These are phyloP conservation scores for Quercus lobata DNA, from an alignment of 331 rosid species.

Conservation along the genomic window DNA sequence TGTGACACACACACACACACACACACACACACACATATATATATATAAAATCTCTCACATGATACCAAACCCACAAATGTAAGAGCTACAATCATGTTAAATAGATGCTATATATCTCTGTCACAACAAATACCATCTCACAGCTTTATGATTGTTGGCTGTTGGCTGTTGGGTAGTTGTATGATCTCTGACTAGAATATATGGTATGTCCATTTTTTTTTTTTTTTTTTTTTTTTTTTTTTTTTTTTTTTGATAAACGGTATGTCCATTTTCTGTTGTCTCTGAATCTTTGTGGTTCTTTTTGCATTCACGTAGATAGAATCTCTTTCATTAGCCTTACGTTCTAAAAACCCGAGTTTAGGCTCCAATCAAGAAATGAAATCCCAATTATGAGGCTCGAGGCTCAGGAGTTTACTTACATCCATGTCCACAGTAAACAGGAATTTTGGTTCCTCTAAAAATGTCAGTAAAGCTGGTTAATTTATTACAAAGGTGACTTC, in stretches of 20 bases:
- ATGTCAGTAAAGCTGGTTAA: slow-evolving; percentile 21
- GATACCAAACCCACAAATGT: too few relatives aligned
- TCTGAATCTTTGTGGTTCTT: slow-evolving; percentile 15
- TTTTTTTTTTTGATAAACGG: not conserved
- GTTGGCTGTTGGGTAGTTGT: slow-evolving; percentile 7
- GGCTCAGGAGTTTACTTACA: slow-evolving; percentile 57
- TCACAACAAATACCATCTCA: too few relatives aligned
- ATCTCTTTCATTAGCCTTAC: slow-evolving; percentile 39
- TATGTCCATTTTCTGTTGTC: slow-evolving; percentile 29
- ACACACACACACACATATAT: too few relatives aligned
- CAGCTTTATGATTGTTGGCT: slow-evolving; percentile 15
- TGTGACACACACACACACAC: too few relatives aligned
- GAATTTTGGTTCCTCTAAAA: slow-evolving; percentile 76
- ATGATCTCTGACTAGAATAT: slow-evolving; percentile 19
- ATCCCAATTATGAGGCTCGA: slow-evolving; percentile 84
- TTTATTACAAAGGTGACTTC: slow-evolving; percentile 4
- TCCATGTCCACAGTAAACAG: slow-evolving; percentile 89
- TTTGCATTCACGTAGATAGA: slow-evolving; percentile 46
- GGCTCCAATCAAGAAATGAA: slow-evolving; percentile 78
- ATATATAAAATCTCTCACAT: too few relatives aligned
- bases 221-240: too few relatives aligned
- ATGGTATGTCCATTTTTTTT: slow-evolving; percentile 29
- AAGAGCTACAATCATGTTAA: too few relatives aligned
- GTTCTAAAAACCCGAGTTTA: slow-evolving; percentile 78
- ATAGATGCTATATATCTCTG: too few relatives aligned